Percentiles rank a stretch among this genome's conserved stretches.
phyloP scores from a whole-genome alignment of 345 rosid species.

The Carallia brachiata region DNA sequence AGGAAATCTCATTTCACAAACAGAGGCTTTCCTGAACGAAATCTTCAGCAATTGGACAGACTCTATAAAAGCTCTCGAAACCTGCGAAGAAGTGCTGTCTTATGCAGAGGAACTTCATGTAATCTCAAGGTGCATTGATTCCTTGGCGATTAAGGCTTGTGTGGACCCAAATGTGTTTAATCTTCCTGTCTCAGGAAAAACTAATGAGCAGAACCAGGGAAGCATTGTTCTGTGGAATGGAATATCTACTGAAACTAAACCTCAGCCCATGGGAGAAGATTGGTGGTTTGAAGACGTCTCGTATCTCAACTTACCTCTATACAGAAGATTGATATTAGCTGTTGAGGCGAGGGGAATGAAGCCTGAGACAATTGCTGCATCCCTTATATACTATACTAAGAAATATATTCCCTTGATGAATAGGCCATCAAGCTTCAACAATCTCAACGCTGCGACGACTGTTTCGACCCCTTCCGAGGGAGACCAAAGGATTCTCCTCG shows the following conservation, averaged over 20 bases:
- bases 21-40: slow-evolving; percentile 64
- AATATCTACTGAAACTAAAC: slow-evolving; percentile 37
- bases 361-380: slow-evolving; percentile 56
- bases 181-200: slow-evolving; percentile 44
- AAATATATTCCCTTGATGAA: slow-evolving; percentile 65
- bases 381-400: slow-evolving; percentile 59
- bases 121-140: slow-evolving; percentile 67
- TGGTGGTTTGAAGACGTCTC: slow-evolving; percentile 93
- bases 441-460: slow-evolving; percentile 21
- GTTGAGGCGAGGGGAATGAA: slow-evolving; percentile 57
- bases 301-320: slow-evolving; percentile 45
- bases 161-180: slow-evolving; percentile 52
- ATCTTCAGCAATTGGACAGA: slow-evolving; percentile 64
- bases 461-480: slow-evolving; percentile 36
- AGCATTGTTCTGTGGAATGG: slow-evolving; percentile 67
- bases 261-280: slow-evolving; percentile 39
- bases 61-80: slow-evolving; percentile 64
- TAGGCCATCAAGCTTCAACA: slow-evolving; percentile 41
- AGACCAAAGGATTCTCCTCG: slow-evolving; percentile 63
- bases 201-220: slow-evolving; percentile 28
- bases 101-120: slow-evolving; percentile 73
- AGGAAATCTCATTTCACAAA: slow-evolving; percentile 62
- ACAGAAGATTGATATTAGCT: slow-evolving; percentile 61
- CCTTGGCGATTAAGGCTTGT: slow-evolving; percentile 76
- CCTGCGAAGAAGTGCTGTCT: slow-evolving; percentile 60